A percentile compares a stretch with the other conserved stretches of the same genome.
phyloP scores from a whole-genome alignment of 345 rosid genomes.

The Brassica cretica region DNA sequence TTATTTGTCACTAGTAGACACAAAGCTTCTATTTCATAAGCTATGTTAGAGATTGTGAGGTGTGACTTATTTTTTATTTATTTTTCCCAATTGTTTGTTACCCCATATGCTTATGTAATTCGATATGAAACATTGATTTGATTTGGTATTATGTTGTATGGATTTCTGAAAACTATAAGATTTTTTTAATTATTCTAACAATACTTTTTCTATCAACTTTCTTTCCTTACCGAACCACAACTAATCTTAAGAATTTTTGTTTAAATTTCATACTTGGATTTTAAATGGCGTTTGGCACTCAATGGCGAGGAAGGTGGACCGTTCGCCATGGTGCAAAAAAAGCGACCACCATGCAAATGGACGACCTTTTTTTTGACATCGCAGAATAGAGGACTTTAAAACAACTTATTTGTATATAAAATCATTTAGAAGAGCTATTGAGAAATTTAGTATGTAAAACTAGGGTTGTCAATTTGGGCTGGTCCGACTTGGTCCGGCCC shows the following conservation, averaged over 20 bases:
- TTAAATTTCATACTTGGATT: background rate
- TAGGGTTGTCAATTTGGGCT: too few species aligned
- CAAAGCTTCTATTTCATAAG: constrained; percentile 37
- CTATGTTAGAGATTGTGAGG: constrained; percentile 36
- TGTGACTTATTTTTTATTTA: constrained; percentile 26
- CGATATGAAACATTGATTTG: background rate
- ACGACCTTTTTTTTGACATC: too few species aligned
- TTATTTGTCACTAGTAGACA: constrained; percentile 21
- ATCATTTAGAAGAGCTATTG: too few species aligned
- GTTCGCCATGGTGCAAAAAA: too few species aligned
- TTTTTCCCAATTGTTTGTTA: constrained; percentile 15
- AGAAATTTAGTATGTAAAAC: too few species aligned
- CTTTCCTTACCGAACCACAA: background rate
- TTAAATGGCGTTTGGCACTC: too few species aligned
- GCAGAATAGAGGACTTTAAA: too few species aligned
- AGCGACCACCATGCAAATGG: too few species aligned
- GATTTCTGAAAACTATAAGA: constrained; percentile 6
- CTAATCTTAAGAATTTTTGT: background rate
- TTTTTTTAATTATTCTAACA: background rate
- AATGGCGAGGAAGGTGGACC: too few species aligned
- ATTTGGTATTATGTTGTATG: constrained; percentile 13
- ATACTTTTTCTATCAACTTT: background rate
- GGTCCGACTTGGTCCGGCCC: too few species aligned
- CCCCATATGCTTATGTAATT: constrained; percentile 15
- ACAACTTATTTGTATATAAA: too few species aligned